Evolutionary conservation across 441 rosid species (phyloP), one percentile per base, ranked within the genome.

Genomic region (Gossypium laxum): DNA sequence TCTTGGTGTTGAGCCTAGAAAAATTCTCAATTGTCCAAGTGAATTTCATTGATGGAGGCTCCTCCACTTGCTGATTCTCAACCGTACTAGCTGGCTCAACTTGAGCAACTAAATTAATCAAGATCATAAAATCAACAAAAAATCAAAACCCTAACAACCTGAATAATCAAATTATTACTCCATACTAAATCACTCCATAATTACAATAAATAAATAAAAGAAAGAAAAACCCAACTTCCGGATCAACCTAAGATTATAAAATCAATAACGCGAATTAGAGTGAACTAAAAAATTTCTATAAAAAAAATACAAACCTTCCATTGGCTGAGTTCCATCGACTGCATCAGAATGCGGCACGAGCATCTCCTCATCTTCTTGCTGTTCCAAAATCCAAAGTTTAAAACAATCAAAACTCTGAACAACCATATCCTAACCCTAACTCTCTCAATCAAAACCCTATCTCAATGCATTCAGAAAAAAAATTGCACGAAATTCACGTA

Each of bases 341-440:
- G 86, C 58, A 84, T 92, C 98, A 41, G 97, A 84, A 82, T 84
- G 90, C 55, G 97, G 98, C 67, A 91, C 97, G 17, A 91, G 91
- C 94, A 92, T 87, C 88, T 94, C 98, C 75, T 90, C 97, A 74
- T 90, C 98, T 65, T 90, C 96, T 74, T 89, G 97, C 94, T 94
- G 84, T 65, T 65, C 24, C 76, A 15, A 79, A 79, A 77, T 64
- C 74, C 74, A 51, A 50, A 82, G 51, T 15, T 64, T 45, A 64
- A 17, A 38, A 17, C 72, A 82, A 77, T 75, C 78, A 85, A 74
- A 81, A 56, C 73, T 47, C 32, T 69, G 75, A 81, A 60, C 69
- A 56, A 72, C 41, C 66, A 54, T 75, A 73, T 58, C 59, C 63
- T 57, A 69, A 24, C 43, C 74, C 41, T 52, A 54, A 68, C 57